phyloP scores from a whole-genome alignment of 2,329 filamentous ascomycete genomes.

The Arthroderma sp. region DNA sequence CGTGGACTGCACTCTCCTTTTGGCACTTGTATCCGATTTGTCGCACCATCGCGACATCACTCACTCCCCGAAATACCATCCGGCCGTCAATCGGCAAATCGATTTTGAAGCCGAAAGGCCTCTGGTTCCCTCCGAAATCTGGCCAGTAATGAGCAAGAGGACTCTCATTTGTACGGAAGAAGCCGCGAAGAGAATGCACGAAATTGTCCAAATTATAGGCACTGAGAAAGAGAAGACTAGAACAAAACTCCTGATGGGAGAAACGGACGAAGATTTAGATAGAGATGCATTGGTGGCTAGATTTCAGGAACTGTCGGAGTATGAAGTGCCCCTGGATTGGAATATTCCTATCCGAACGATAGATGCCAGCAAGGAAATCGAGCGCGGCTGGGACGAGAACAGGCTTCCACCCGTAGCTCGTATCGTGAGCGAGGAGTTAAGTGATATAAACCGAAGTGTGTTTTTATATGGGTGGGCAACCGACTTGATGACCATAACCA shows the following conservation, averaged over 20 bases:
- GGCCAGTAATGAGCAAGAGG: constrained; percentile 45
- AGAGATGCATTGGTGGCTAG: constrained; percentile 21
- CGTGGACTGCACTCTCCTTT: constrained; percentile 49
- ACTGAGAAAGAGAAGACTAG: constrained; percentile 48
- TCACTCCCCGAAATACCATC: constrained; percentile 42
- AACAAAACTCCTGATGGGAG: constrained; percentile 45
- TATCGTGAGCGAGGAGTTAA: constrained; percentile 37
- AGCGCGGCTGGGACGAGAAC: constrained; percentile 18
- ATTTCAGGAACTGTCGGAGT: constrained; percentile 38
- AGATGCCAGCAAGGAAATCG: constrained; percentile 33
- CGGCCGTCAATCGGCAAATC: constrained; percentile 51
- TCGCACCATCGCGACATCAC: constrained; percentile 41
- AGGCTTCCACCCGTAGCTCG: constrained; percentile 34
- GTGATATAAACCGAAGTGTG: constrained; percentile 52
- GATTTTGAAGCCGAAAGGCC: constrained; percentile 49
- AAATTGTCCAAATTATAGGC: constrained; percentile 52
- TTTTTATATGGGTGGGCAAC: constrained; percentile 59
- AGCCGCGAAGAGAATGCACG: constrained; percentile 52
- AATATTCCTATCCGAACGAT: constrained; percentile 49
- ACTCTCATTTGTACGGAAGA: constrained; percentile 53
- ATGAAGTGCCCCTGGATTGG: constrained; percentile 41
- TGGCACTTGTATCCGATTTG: constrained; percentile 61
- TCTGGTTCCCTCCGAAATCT: constrained; percentile 47
- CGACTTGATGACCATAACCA: constrained; percentile 53
- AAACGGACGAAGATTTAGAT: constrained; percentile 23